Evolutionary conservation across 768 basidiomycete genomes (phyloP), one percentile per base, ranked within the genome.

Genomic region (Naganishia kalamii): DNA sequence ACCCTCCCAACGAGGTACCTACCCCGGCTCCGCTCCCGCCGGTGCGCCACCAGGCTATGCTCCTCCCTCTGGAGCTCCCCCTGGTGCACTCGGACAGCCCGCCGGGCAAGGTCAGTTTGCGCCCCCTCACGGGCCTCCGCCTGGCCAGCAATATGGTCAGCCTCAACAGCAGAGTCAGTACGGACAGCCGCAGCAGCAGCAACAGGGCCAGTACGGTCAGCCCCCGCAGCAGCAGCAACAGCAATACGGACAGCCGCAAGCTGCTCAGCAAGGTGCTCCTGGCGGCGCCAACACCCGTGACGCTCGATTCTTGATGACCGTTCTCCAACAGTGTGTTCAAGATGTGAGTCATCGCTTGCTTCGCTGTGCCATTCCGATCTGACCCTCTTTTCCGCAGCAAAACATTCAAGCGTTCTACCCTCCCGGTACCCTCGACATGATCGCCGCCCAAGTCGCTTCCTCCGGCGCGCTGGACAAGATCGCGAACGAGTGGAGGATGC

Each of bases 371-470:
- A 61, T 29, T 3, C 8, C 11, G 15, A 21, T 25, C 23, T 15
- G 4, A n/a, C 33, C 2, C 17, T 35, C 47, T 21, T 19, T 27
- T 41, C 47, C 41, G 6, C 57, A 79, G 72, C 79, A 80, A 78
- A 76, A 78, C 41, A 66, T 81, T 59, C 67, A 70, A 33, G 71
- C 78, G 3, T 81, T 81, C 73, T 81, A 78, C 72, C 79, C 79
- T n/a, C 78, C 79, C 0, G 70, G 68, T 0, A 29, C 52, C 3
- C 74, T 81, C 47, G 75, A 78, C 48, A 71, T 68, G n/a, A 77
- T 81, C 69, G 80, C 80, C 0, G 70, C 75, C 47, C 70, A 71
- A 51, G 76, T 81, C 61, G 77, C 77, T 0, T 61, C 64, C 13
- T 75, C 74, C 4, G 79, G 79, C 35, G 76, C 77, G 0, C 67